Conservation (phyloP, 1,284 basidiomycete species). For the Ustilago hordei region DNA sequence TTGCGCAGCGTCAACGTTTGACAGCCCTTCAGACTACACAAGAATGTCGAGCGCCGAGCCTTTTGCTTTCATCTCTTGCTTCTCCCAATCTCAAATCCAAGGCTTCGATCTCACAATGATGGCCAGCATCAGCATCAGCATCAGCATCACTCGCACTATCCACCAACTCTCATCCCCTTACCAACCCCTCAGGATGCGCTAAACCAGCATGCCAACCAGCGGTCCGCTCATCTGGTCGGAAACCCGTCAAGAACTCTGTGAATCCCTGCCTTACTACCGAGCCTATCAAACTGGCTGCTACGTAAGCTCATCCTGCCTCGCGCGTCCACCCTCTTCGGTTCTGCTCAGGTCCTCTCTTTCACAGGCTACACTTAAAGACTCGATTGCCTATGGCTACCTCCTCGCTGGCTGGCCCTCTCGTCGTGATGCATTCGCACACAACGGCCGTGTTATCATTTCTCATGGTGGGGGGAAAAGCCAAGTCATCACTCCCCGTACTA, state of each 20-base stretch:
- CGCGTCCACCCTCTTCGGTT: slow-evolving; percentile 12
- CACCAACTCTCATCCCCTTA: not conserved
- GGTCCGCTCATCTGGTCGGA: slow-evolving; percentile 47
- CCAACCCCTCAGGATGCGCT: not conserved
- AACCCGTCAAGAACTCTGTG: slow-evolving; percentile 56
- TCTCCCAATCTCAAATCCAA: no score
- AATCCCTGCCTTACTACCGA: slow-evolving; percentile 56
- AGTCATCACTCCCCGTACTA: not conserved
- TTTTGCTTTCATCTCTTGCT: no score
- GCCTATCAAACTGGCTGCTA: slow-evolving; percentile 54
- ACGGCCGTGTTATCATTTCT: slow-evolving; percentile 53
- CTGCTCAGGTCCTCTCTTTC: not conserved
- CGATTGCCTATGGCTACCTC: slow-evolving; percentile 48
- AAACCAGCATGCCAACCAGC: slow-evolving; percentile 15
- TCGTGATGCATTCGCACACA: slow-evolving; percentile 43
- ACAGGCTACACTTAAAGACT: slow-evolving; percentile 21
- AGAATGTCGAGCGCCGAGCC: no score
- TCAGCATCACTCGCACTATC: no score
- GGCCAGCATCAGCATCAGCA: no score
- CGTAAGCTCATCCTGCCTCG: slow-evolving; percentile 19
- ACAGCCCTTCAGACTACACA: not conserved
- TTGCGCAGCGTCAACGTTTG: slow-evolving; percentile 7
- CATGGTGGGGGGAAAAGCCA: slow-evolving; percentile 49
- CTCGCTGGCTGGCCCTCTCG: slow-evolving; percentile 48
- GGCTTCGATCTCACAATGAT: no score